Evolutionary conservation across 192 early-diverging fungal species (phyloP).

Genomic region (Gamsiella multidivaricata): DNA sequence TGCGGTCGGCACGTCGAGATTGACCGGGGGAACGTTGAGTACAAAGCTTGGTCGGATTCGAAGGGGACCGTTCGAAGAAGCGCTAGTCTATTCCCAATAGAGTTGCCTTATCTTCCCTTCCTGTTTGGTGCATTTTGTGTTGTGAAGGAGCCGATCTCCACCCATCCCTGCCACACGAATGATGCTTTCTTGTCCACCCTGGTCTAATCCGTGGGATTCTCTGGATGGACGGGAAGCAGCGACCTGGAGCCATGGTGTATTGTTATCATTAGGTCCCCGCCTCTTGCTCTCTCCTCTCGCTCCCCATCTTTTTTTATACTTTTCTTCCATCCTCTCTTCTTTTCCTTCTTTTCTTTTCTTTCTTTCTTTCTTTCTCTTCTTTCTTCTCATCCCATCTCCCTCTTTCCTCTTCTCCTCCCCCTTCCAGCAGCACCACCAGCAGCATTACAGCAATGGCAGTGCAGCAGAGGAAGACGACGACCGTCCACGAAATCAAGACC

Average conservation of each 20-base stretch:
- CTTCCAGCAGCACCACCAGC: neutral
- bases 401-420: neutral
- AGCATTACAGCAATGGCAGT: conserved; percentile 33
- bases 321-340: neutral
- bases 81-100: neutral
- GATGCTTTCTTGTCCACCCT: no score
- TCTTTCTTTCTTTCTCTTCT: neutral
- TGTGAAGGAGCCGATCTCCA: no score
- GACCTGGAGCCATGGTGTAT: neutral
- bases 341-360: neutral
- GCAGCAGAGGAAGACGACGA: conserved; percentile 37
- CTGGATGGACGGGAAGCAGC: no score
- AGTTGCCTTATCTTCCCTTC: neutral
- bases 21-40: no score
- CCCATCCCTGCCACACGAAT: no score
- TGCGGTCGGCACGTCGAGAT: no score
- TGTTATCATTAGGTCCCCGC: neutral
- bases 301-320: neutral
- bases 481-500: conserved; percentile 15
- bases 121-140: neutral
- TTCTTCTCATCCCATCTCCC: neutral
- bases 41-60: no score
- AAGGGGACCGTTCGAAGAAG: no score
- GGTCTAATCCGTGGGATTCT: no score
- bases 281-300: neutral